Conservation (phyloP, 257 asterid genomes). For the Ballota nigra region DNA sequence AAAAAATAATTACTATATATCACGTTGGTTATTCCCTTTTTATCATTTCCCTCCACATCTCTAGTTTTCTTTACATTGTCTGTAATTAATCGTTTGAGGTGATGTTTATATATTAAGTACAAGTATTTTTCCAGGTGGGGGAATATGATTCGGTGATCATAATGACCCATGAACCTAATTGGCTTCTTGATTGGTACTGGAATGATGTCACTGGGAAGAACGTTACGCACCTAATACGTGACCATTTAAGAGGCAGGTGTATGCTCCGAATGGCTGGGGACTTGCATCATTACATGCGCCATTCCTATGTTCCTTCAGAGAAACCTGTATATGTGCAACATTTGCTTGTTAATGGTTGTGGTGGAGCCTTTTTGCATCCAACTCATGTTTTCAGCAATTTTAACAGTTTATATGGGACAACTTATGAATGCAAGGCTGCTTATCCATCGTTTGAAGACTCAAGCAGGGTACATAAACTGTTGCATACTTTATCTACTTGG, state of each 20-base stretch:
- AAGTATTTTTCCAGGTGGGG: slow-evolving; percentile 54
- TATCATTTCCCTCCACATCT: neutral
- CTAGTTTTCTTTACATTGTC: neutral
- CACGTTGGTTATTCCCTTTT: neutral
- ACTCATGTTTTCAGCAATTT: slow-evolving; percentile 91
- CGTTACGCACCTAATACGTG: slow-evolving; percentile 68
- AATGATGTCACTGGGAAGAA: slow-evolving; percentile 73
- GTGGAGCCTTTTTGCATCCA: slow-evolving; percentile 99
- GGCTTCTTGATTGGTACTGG: slow-evolving; percentile 99
- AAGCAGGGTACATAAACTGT: slow-evolving; percentile 63
- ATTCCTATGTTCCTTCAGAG: slow-evolving; percentile 73
- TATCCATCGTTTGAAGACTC: slow-evolving; percentile 98
- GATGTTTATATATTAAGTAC: neutral
- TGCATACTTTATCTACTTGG: neutral
- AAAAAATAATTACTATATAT: neutral
- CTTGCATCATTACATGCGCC: slow-evolving; percentile 98
- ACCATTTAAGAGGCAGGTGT: slow-evolving; percentile 84
- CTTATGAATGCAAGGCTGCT: slow-evolving; percentile 83
- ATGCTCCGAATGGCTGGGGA: slow-evolving; percentile 94
- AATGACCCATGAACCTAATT: slow-evolving; percentile 95
- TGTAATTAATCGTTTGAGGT: neutral
- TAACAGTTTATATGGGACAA: slow-evolving; percentile 46
- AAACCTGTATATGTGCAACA: slow-evolving; percentile 84
- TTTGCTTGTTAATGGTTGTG: slow-evolving; percentile 95
- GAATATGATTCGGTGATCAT: slow-evolving; percentile 83